Evolutionary conservation across 345 rosid genomes (phyloP), one percentile per base, ranked within the genome.

Genomic region (Garcia nutans): DNA sequence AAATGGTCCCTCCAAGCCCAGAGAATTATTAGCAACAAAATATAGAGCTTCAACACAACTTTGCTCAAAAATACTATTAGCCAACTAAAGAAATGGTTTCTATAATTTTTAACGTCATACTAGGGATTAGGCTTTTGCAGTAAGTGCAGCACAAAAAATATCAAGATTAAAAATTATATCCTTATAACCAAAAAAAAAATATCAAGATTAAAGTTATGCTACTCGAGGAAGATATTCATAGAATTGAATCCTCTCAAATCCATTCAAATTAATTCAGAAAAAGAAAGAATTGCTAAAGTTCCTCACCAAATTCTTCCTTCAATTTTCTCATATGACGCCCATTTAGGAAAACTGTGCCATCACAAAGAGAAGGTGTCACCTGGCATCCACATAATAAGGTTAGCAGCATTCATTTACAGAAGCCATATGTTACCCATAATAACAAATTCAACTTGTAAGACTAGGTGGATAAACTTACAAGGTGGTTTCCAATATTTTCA

Each of bases 301-400:
- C 70, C 85, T 86, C 86, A 96, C 98, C 99, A 76, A 84, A 89
- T 83, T 88, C 97, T 61, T 90, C 89, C 83, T 87, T 93, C 81
- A 96, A 78, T 77, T 79, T 87, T 80, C 79, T 83, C 82, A 85
- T 89, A 75, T 91, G 97, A 70, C 83, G 79, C 70, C 66, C 79
- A 79, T 85, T 86, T 74, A 96, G 82, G 83, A 85, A 93, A 64
- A 86, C 47, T 67, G 84, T 88, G 78, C 89, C 91, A 23, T 88
- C 97, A 77, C 83, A 89, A 83, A 96, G 88, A 55, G 92, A 82
- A 56, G 65, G 77, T 57, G 82, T 72, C 56, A 73, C 92, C 99
- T 96, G 87, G 70, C 75, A 86, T 63, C 67, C 71, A 77, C 52
- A 77, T 67, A 80, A 74, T 22, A 75, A 60, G 52, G 73, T 80